These are phyloP conservation scores for Fragaria nilgerrensis DNA, from an alignment of 306 rosid genomes.

Conservation along the genomic window DNA sequence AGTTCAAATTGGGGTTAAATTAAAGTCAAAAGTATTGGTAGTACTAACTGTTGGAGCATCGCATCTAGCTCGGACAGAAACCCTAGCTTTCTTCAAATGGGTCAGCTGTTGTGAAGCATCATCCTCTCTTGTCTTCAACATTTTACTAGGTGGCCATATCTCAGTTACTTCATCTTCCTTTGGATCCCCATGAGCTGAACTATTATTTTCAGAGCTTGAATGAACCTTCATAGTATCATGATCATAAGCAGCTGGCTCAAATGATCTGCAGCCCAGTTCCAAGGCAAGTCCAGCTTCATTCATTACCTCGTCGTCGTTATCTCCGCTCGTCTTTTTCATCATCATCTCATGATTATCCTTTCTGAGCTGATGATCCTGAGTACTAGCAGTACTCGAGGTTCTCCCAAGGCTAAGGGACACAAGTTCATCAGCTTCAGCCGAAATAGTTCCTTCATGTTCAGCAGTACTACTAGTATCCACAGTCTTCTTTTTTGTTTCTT, in stretches of 20 bases:
- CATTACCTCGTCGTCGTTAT: conserved; percentile 8
- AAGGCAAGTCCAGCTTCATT: conserved; percentile 38
- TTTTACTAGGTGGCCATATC: conserved; percentile 50
- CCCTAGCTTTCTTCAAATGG: conserved; percentile 60
- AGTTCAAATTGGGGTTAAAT: background rate
- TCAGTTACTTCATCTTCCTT: conserved; percentile 36
- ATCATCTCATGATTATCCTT: conserved; percentile 17
- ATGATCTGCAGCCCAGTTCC: conserved; percentile 40
- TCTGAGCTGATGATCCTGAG: background rate
- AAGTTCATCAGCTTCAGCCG: conserved; percentile 37
- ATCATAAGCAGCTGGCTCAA: conserved; percentile 19
- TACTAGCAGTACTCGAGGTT: conserved; percentile 10
- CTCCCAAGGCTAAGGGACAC: conserved; percentile 63
- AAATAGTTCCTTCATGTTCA: conserved; percentile 1
- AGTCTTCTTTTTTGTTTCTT: conserved; percentile 17
- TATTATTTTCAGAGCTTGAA: conserved; percentile 15
- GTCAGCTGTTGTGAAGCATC: conserved; percentile 38
- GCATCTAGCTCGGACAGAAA: conserved; percentile 70
- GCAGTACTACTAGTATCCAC: background rate
- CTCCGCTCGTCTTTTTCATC: conserved; percentile 20
- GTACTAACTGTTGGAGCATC: conserved; percentile 59
- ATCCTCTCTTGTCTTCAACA: conserved; percentile 34
- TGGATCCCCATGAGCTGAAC: conserved; percentile 15
- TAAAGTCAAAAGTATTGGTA: background rate
- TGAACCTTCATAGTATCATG: conserved; percentile 9